Evolutionary conservation across 2,329 filamentous ascomycete genomes (phyloP).

Genomic region (Pseudogymnoascus sp.): DNA sequence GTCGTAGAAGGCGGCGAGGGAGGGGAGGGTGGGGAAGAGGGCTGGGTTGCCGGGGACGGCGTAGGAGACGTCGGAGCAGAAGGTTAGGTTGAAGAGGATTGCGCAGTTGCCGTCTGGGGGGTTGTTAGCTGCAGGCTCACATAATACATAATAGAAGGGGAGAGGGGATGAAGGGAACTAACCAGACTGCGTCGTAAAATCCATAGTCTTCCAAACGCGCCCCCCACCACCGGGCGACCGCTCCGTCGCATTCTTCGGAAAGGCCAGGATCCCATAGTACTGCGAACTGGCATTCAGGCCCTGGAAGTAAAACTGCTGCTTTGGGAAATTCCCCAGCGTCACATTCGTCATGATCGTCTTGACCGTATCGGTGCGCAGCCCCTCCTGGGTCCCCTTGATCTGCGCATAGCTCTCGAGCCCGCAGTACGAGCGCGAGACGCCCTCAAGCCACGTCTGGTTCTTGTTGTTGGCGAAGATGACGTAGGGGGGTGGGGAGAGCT

Average conservation of each 20-base stretch:
- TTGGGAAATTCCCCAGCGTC: constrained; percentile 59
- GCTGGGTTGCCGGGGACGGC: constrained; percentile 75
- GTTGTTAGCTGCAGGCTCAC: neutral
- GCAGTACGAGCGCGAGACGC: constrained; percentile 74
- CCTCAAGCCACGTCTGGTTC: constrained; percentile 52
- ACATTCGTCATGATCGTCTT: constrained; percentile 60
- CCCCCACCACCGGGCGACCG: constrained; percentile 62
- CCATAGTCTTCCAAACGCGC: constrained; percentile 60
- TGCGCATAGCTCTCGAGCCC: constrained; percentile 62
- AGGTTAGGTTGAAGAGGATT: constrained; percentile 76
- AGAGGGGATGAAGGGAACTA: constrained; percentile 24
- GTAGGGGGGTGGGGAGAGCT: constrained; percentile 58
- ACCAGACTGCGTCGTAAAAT: constrained; percentile 75
- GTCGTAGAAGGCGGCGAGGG: constrained; percentile 70
- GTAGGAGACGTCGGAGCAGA: constrained; percentile 84
- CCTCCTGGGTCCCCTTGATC: constrained; percentile 49
- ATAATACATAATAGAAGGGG: neutral
- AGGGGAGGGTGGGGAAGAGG: constrained; percentile 49
- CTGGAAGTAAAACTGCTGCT: constrained; percentile 80
- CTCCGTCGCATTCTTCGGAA: constrained; percentile 45
- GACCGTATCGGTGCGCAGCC: constrained; percentile 37
- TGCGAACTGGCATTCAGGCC: constrained; percentile 62
- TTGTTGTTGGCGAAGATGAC: constrained; percentile 67
- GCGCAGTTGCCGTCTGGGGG: constrained; percentile 67
- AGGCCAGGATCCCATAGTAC: constrained; percentile 69